phyloP scores from a whole-genome alignment of 179 eudicot species.

The Beta corolliflora region DNA sequence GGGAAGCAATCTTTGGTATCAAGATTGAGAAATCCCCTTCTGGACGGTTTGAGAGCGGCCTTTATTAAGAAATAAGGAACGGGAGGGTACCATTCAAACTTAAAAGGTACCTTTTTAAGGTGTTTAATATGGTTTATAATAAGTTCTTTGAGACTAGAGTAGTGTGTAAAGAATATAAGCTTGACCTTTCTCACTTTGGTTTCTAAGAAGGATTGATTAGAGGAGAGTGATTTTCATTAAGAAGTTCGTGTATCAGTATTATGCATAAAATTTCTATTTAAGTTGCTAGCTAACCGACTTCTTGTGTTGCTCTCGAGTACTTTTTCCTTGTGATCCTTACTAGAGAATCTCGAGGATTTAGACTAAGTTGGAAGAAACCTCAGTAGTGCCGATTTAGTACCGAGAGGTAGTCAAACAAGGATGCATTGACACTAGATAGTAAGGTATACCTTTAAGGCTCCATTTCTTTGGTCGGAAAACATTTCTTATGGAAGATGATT shows the following conservation, averaged over 20 bases:
- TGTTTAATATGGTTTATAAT: background rate
- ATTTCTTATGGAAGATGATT: no score
- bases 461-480: no score
- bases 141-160: background rate
- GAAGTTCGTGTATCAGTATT: background rate
- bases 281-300: background rate
- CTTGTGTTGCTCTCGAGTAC: background rate
- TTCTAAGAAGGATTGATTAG: background rate
- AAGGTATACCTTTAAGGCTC: no score
- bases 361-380: no score
- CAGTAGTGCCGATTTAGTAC: no score
- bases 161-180: background rate
- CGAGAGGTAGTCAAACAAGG: no score
- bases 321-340: no score
- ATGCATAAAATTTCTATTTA: no score
- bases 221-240: background rate
- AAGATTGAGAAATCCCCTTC: background rate
- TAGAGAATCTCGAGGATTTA: no score
- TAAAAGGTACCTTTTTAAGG: background rate
- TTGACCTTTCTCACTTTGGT: background rate
- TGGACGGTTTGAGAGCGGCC: no score
- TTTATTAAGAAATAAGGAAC: background rate
- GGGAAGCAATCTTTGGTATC: background rate
- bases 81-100: background rate
- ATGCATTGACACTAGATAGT: no score